phyloP scores from a whole-genome alignment of 2,329 filamentous ascomycete species.

The Arachnopeziza araneosa region DNA sequence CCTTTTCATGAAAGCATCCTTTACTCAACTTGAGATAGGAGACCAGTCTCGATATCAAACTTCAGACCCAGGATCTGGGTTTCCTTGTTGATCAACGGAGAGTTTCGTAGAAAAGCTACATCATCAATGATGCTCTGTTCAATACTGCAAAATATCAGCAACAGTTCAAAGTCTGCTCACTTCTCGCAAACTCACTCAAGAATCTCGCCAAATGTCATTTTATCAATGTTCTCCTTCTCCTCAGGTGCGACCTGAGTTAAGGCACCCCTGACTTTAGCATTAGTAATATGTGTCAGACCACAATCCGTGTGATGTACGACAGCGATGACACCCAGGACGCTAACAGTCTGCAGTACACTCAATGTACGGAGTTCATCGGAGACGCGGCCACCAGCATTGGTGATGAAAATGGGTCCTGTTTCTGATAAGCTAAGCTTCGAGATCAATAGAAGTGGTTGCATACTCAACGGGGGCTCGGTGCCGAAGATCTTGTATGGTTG shows the following conservation, averaged over 20 bases:
- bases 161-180: neutral
- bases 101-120: constrained; percentile 15
- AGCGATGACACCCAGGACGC: neutral
- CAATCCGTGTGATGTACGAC: constrained; percentile 8
- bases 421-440: neutral
- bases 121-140: constrained; percentile 19
- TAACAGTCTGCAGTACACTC: neutral
- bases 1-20: constrained; percentile 7
- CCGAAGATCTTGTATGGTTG: neutral
- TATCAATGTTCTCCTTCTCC: constrained; percentile 10
- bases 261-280: constrained; percentile 12
- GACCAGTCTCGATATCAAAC: constrained; percentile 18
- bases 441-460: neutral
- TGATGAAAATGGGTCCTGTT: neutral
- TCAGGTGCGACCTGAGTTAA: constrained; percentile 14
- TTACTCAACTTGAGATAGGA: constrained; percentile 12
- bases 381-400: neutral
- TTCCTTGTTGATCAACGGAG: constrained; percentile 18
- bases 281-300: constrained; percentile 19
- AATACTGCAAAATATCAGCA: constrained; percentile 4
- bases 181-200: constrained; percentile 4
- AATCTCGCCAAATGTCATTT: constrained; percentile 18
- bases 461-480: neutral
- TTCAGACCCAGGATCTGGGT: constrained; percentile 19
- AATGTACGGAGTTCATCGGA: neutral